Conservation (phyloP, 805 yeast genomes). For the Zygosaccharomyces pseudorouxii region DNA sequence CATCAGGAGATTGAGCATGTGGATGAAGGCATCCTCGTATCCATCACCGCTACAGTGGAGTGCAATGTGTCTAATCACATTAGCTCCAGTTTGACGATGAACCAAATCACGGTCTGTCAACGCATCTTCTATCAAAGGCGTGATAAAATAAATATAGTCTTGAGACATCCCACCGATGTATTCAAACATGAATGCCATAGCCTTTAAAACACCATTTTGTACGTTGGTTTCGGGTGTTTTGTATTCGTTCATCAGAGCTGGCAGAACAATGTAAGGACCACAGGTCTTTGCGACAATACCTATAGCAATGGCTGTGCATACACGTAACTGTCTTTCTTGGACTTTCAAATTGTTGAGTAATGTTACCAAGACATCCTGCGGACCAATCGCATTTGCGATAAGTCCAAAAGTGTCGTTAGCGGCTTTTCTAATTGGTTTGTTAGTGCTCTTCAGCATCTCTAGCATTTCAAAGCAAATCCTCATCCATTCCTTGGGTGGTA, state of each 20-base stretch:
- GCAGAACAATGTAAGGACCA: conserved; percentile 87
- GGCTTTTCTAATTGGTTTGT: conserved; percentile 69
- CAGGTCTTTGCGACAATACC: conserved; percentile 95
- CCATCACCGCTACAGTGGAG: conserved; percentile 72
- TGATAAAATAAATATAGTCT: conserved; percentile 75
- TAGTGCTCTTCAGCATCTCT: conserved; percentile 80
- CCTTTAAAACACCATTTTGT: conserved; percentile 91
- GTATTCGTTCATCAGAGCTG: conserved; percentile 94
- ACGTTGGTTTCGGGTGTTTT: conserved; percentile 87
- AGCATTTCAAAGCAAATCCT: conserved; percentile 85
- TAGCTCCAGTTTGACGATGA: conserved; percentile 92
- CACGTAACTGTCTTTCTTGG: conserved; percentile 93
- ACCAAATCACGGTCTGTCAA: conserved; percentile 85
- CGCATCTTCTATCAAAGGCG: conserved; percentile 83
- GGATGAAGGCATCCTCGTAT: conserved; percentile 76
- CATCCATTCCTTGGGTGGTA: conserved; percentile 96
- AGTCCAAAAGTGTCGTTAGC: conserved; percentile 90
- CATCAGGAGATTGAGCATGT: conserved; percentile 70
- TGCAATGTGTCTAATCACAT: conserved; percentile 77
- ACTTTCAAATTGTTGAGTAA: conserved; percentile 78
- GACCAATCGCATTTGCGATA: conserved; percentile 90
- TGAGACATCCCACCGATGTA: conserved; percentile 76
- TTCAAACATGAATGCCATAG: conserved; percentile 87
- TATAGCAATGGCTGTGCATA: conserved; percentile 96
- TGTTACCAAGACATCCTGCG: conserved; percentile 86